These are phyloP conservation scores for Cladosporium sp. DNA, from an alignment of 2,329 filamentous ascomycete genomes.

Conservation along the genomic window DNA sequence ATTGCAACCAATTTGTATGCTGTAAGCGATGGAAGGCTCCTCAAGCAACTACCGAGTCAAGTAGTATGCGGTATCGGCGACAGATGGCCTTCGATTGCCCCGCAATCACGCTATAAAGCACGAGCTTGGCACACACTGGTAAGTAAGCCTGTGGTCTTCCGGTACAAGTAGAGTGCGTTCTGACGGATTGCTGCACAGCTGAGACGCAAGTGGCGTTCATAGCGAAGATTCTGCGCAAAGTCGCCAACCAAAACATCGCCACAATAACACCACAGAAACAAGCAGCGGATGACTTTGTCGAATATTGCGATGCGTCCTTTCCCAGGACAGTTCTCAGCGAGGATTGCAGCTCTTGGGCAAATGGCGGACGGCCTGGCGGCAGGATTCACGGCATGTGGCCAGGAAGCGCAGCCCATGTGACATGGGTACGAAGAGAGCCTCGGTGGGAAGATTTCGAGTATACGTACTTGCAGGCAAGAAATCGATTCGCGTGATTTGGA, in stretches of 20 bases:
- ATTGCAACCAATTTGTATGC: background rate
- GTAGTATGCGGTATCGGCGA: background rate
- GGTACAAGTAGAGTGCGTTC: background rate
- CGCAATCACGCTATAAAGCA: conserved; percentile 14
- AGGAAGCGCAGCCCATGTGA: conserved; percentile 63
- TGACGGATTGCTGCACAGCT: conserved; percentile 35
- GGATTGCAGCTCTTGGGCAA: conserved; percentile 70
- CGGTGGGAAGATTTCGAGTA: conserved; percentile 63
- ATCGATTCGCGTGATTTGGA: conserved; percentile 65
- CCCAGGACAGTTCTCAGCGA: conserved; percentile 56
- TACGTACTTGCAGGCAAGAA: conserved; percentile 46
- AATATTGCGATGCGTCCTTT: conserved; percentile 46
- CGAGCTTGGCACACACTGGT: conserved; percentile 36
- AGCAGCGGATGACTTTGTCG: conserved; percentile 52
- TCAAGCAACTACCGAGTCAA: background rate
- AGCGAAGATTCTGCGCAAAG: conserved; percentile 67
- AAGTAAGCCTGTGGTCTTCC: background rate
- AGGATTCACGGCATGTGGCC: conserved; percentile 70
- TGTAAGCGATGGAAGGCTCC: background rate
- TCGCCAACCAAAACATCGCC: conserved; percentile 64
- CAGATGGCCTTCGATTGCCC: background rate
- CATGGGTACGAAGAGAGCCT: conserved; percentile 56
- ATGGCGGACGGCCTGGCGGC: conserved; percentile 58
- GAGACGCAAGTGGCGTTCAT: conserved; percentile 67
- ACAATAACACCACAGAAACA: conserved; percentile 57